Base-by-base conservation (phyloP, 306 rosid species). In the Potentilla sterilis region DNA sequence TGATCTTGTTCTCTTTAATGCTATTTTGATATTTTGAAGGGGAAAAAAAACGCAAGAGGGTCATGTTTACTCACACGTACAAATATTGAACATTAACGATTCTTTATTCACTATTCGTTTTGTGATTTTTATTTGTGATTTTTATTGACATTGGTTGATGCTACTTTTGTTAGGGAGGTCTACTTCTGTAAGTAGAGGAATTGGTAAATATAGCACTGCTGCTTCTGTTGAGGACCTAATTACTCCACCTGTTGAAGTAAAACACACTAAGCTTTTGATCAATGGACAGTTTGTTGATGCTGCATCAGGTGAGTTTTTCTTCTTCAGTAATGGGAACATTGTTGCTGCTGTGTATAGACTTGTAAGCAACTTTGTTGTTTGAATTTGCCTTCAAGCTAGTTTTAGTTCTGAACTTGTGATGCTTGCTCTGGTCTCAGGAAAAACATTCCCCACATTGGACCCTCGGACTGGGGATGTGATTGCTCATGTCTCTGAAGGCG, bases 391-490 rank as follows among this genome's bases (percentile, higher is more conserved):
- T 57, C 67, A 46, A 32, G 12, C 41, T 34, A 42, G 41, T 67
- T 16, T 67, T 40, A 37, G 55, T 46, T 13, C 68, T 24, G 42
- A 62, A 13, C 34, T 9, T 28, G 55, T 21, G 59, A 59, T 8
- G 47, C 11, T 43, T 73, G 21, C 18, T 21, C 32, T 79, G 77
- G 72, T 18, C 64, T 74, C 87, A 95, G 98, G 89, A 69, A 92
- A 85, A 82, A 87, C 90, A 9, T 86, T 95, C 86, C 91, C 93
- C 44, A 86, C 98, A 1, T 72, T 87, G 70, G 98, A 95, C 67
- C 97, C 98, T 2, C 86, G 97, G 78, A 85, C 97, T 21, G 98
- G 97, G 74, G 92, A 90, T 51, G 88, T 83, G 75, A 95, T 95
- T 76, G 93, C 98, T 64, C 80, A 92, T 75, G 88, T 92, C 72